Conservation (phyloP, 768 basidiomycete species). For the Scleroderma citrinum region DNA sequence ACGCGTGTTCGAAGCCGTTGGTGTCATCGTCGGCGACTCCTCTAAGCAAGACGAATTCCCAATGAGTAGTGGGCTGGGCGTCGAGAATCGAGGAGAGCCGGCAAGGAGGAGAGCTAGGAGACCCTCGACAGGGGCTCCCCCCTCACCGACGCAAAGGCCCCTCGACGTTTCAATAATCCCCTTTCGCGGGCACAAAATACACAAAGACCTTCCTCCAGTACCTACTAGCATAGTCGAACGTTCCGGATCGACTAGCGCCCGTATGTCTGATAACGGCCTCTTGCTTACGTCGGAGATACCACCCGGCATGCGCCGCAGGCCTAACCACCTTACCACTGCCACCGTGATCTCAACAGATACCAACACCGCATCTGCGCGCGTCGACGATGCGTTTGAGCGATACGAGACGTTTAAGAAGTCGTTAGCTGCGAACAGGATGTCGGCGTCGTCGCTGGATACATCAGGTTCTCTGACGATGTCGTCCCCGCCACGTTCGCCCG, state of each 20-base stretch:
- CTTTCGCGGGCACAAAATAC: not conserved
- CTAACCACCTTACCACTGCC: constrained; percentile 4
- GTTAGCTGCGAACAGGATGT: constrained; percentile 42
- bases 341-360: constrained; percentile 12
- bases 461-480: constrained; percentile 24
- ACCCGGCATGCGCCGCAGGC: not conserved
- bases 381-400: constrained; percentile 85
- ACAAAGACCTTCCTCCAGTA: constrained; percentile 52
- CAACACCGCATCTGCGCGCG: constrained; percentile 12
- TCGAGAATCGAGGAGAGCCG: no score
- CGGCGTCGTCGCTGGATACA: constrained; percentile 56
- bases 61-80: not conserved
- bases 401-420: constrained; percentile 76
- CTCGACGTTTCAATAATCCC: no score
- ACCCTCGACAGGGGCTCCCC: not conserved
- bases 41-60: not conserved
- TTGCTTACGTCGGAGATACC: not conserved
- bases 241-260: constrained; percentile 1
- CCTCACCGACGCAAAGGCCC: constrained; percentile 15
- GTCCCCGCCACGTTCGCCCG: constrained; percentile 38
- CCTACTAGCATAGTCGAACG: constrained; percentile 34
- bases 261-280: not conserved
- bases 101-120: not conserved
- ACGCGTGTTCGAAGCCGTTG: constrained; percentile 84
- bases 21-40: constrained; percentile 56